Conservation (phyloP, 2,329 filamentous ascomycete genomes). For the Verticillium isaacii region DNA sequence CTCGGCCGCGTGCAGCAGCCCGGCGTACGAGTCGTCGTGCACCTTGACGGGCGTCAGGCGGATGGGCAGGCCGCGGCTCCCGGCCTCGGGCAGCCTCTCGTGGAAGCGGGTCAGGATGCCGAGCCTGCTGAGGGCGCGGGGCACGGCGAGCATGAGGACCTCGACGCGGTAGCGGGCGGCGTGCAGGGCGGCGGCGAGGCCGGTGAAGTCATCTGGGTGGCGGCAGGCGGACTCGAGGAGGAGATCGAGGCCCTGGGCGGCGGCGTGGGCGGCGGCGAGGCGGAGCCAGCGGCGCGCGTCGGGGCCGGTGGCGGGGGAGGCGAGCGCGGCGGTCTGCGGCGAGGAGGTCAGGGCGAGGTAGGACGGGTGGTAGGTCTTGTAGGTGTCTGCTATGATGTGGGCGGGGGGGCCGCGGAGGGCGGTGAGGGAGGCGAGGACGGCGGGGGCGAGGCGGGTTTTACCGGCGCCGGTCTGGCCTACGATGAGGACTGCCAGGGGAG, state of each 20-base stretch:
- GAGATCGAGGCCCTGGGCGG: conserved; percentile 25
- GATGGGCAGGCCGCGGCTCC: conserved; percentile 27
- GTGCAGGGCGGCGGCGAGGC: conserved; percentile 28
- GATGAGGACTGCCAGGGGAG: conserved; percentile 35
- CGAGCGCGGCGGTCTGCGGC: conserved; percentile 23
- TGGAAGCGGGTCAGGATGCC: conserved; percentile 37
- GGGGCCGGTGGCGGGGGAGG: conserved; percentile 30
- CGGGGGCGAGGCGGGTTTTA: conserved; percentile 38
- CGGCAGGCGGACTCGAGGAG: conserved; percentile 42
- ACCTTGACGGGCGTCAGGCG: conserved; percentile 36
- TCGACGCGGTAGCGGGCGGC: conserved; percentile 29
- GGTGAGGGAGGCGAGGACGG: conserved; percentile 26
- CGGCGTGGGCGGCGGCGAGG: conserved; percentile 29
- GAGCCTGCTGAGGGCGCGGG: conserved; percentile 32
- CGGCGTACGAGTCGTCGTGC: conserved; percentile 40
- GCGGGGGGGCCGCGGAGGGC: conserved; percentile 13
- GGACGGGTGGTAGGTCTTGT: conserved; percentile 42
- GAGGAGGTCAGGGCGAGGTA: conserved; percentile 26
- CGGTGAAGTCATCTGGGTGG: conserved; percentile 33
- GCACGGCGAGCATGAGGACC: conserved; percentile 37
- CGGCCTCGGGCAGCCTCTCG: conserved; percentile 26
- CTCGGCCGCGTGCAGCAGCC: conserved; percentile 28
- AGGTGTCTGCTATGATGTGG: conserved; percentile 44
- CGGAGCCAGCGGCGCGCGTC: conserved; percentile 40
- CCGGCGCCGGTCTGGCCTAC: conserved; percentile 45